These are phyloP conservation scores for Anastatica hierochuntica DNA, from an alignment of 345 rosid species.

Conservation along the genomic window DNA sequence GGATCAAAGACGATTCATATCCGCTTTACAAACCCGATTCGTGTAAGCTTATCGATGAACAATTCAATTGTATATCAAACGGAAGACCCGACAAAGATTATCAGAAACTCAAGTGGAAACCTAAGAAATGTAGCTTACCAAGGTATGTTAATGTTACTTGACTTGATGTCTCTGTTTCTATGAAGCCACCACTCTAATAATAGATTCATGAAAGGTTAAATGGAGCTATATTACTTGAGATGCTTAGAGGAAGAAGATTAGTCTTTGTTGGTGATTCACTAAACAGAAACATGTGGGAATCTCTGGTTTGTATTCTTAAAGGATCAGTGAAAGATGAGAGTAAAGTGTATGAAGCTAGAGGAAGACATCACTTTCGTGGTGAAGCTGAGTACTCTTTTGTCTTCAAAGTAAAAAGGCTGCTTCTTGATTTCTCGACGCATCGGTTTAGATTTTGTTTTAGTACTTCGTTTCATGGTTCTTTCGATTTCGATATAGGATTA, in stretches of 20 bases:
- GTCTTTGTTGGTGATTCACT: slow-evolving; percentile 89
- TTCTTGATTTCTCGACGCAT: too few species aligned
- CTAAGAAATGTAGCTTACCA: slow-evolving; percentile 74
- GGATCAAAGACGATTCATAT: slow-evolving; percentile 81
- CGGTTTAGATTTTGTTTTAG: too few species aligned
- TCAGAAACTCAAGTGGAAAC: slow-evolving; percentile 83
- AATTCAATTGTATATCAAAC: slow-evolving; percentile 68
- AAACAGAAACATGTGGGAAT: slow-evolving; percentile 98
- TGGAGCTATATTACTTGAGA: slow-evolving; percentile 51
- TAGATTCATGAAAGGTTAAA: slow-evolving; percentile 57
- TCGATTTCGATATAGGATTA: slow-evolving; percentile 46
- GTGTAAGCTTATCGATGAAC: slow-evolving; percentile 75
- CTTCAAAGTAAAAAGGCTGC: slow-evolving; percentile 70
- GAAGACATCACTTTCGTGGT: slow-evolving; percentile 62
- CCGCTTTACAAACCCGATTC: slow-evolving; percentile 87
- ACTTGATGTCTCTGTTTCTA: too few species aligned
- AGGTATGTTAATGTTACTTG: slow-evolving; percentile 32
- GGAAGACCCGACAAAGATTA: slow-evolving; percentile 77
- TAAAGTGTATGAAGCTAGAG: slow-evolving; percentile 69
- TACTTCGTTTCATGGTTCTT: background rate
- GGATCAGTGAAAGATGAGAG: slow-evolving; percentile 48
- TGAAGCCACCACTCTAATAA: too few species aligned
- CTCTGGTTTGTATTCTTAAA: slow-evolving; percentile 74
- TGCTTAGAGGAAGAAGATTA: slow-evolving; percentile 82
- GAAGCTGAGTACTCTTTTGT: slow-evolving; percentile 80